These are phyloP conservation scores for Cyclotella choctawhatcheeana DNA, from an alignment of 108 stramenopile genomes.

Conservation along the genomic window DNA sequence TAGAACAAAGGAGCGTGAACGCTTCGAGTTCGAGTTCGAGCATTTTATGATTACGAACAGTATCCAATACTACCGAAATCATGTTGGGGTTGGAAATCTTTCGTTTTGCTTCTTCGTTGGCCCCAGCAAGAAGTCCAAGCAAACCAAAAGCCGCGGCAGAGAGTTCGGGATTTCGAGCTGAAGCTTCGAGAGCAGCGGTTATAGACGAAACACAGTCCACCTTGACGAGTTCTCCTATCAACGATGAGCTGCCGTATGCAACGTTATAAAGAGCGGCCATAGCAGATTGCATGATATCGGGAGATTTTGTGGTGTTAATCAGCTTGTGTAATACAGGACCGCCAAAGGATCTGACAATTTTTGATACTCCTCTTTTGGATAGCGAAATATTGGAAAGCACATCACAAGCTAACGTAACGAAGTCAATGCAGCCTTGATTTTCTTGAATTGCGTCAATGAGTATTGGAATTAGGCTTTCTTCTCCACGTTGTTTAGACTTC, in stretches of 20 bases:
- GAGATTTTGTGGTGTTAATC: neutral
- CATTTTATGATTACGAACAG: conserved; percentile 13
- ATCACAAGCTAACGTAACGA: conserved; percentile 18
- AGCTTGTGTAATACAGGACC: conserved; percentile 4
- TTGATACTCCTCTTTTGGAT: conserved; percentile 2
- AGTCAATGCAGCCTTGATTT: neutral
- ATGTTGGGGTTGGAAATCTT: neutral
- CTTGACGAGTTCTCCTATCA: neutral
- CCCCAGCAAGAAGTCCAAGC: conserved; percentile 9
- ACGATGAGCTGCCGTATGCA: conserved; percentile 1
- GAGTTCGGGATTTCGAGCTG: neutral
- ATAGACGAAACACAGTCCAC: conserved; percentile 2
- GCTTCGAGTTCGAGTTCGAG: conserved; percentile 13
- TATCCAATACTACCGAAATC: conserved; percentile 19
- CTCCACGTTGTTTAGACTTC: conserved; percentile 6
- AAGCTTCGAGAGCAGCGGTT: conserved; percentile 3
- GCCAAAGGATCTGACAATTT: neutral
- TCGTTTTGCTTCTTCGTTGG: neutral
- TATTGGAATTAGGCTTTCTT: conserved; percentile 16
- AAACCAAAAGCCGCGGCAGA: conserved; percentile 8
- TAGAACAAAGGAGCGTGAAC: conserved; percentile 12
- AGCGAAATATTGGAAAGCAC: conserved; percentile 24
- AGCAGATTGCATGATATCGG: conserved; percentile 9
- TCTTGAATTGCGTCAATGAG: conserved; percentile 9
- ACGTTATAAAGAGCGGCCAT: conserved; percentile 18